These are phyloP conservation scores for Scutellaria barbata DNA, from an alignment of 257 asterid species.

Conservation along the genomic window DNA sequence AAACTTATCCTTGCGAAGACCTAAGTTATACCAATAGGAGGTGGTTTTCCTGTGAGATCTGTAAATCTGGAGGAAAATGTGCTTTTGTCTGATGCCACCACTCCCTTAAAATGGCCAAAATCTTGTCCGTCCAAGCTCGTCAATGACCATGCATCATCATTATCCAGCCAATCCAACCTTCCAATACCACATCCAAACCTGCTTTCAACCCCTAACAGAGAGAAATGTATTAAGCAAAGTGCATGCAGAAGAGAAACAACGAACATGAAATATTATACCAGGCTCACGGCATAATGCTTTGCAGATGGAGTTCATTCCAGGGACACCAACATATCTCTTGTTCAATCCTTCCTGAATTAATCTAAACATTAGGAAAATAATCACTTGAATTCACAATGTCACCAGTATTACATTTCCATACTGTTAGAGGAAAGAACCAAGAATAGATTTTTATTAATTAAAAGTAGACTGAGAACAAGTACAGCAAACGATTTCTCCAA, in stretches of 20 bases:
- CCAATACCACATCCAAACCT: conserved; percentile 77
- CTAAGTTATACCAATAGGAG: conserved; percentile 67
- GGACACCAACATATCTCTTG: conserved; percentile 79
- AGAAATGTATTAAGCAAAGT: conserved; percentile 19
- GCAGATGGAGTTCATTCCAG: conserved; percentile 94
- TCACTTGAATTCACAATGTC: conserved; percentile 21
- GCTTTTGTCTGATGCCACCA: conserved; percentile 82
- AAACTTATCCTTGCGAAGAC: background rate
- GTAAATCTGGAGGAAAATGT: conserved; percentile 68
- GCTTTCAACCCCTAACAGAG: conserved; percentile 64
- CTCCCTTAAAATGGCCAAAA: conserved; percentile 73
- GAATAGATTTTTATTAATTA: too few species aligned
- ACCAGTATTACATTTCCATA: background rate
- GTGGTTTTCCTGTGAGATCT: conserved; percentile 68
- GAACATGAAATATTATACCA: conserved; percentile 49
- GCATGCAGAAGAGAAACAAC: conserved; percentile 23
- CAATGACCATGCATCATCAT: conserved; percentile 72
- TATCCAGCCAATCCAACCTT: conserved; percentile 68
- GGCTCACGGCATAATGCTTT: conserved; percentile 73
- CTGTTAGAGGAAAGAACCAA: too few species aligned
- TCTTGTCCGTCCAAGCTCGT: conserved; percentile 65
- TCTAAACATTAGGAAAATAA: conserved; percentile 34
- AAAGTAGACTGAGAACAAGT: too few species aligned
- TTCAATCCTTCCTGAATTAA: conserved; percentile 61
- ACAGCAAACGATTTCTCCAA: too few species aligned